Evolutionary conservation across 1,139 yeast species (phyloP), one percentile per base, ranked within the genome.

Genomic region (Candida tunisiensis): DNA sequence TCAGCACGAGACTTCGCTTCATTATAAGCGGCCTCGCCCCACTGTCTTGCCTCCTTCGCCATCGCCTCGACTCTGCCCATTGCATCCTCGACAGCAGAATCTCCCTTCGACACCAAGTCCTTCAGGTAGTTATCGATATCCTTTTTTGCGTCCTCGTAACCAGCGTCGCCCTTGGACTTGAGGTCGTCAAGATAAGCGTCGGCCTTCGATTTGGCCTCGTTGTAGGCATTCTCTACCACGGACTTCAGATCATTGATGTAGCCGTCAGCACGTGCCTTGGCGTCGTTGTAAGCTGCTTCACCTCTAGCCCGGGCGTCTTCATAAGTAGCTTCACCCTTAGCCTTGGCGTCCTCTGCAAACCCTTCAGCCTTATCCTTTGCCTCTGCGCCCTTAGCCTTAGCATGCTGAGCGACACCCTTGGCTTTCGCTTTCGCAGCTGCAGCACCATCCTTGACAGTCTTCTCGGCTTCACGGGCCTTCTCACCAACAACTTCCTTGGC

Each of bases 391-490:
- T 25, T 15, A 20, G 28, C 20, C 23, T 17, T 23, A 18, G 25
- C 13, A 7, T 15, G 24, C 17, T 16, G 6, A 3, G 12, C 21
- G 5, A 13, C 25, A 11, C 15, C 25, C 16, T 18, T 16, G 12
- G 16, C 20, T 6, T 8, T 12, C 17, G 3, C 15, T 21, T 27
- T 21, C 11, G 23, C 12, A 15, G 19, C 9, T 15, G 30, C 35
- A 17, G 37, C 42, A 6, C 31, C 10, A 25, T 3, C 32, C 33
- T 23, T 20, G 12, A n/a, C 17, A 12, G 16, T 21, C 23, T 26
- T 28, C 23, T 28, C 34, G 19, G 33, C 31, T 10, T 36, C 47
- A 13, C 38, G 20, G n/a, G 47, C 42, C 12, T 35, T 34, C 20
- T 25, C 22, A 11, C 24, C 23, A 13, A 25, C 30, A 6, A 8